Evolutionary conservation across 176 grass and related monocot genomes (phyloP).

Genomic region (Guadua angustifolia): DNA sequence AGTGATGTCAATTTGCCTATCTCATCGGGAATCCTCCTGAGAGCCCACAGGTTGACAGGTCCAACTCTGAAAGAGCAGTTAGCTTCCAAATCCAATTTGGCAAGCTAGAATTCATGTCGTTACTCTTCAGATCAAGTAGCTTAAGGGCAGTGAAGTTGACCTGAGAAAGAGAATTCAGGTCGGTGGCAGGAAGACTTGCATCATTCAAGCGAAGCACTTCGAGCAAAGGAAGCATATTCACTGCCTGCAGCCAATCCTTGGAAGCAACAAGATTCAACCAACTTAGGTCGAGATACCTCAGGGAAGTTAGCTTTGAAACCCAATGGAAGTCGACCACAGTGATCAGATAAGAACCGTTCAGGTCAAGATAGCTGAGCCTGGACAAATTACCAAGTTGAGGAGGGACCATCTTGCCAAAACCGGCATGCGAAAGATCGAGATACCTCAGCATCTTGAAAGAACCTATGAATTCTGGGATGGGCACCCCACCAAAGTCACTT

Average conservation of each 20-base stretch:
- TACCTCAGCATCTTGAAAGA: slow-evolving; percentile 45
- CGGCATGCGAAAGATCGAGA: slow-evolving; percentile 35
- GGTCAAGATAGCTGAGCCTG: slow-evolving; percentile 38
- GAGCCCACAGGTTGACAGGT: slow-evolving; percentile 33
- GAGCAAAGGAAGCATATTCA: slow-evolving; percentile 47
- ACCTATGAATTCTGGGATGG: slow-evolving; percentile 47
- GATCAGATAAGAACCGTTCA: neutral
- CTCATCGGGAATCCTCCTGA: slow-evolving; percentile 31
- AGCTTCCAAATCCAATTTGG: slow-evolving; percentile 51
- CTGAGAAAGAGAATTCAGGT: slow-evolving; percentile 25
- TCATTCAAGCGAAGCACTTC: slow-evolving; percentile 36
- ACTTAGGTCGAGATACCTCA: slow-evolving; percentile 49
- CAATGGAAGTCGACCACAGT: neutral
- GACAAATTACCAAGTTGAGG: slow-evolving; percentile 54
- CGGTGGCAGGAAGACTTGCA: slow-evolving; percentile 21
- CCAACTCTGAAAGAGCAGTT: slow-evolving; percentile 38
- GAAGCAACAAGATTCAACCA: slow-evolving; percentile 16
- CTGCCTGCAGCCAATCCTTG: slow-evolving; percentile 39
- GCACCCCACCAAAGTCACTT: slow-evolving; percentile 29
- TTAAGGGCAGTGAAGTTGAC: slow-evolving; percentile 37
- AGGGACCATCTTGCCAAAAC: slow-evolving; percentile 39
- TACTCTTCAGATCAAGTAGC: slow-evolving; percentile 28
- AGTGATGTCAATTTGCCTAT: slow-evolving; percentile 46
- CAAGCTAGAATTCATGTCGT: slow-evolving; percentile 24
- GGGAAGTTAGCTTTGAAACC: slow-evolving; percentile 37